Conservation (phyloP, 352 stramenopile species). For the Peronosclerospora sorghi region DNA sequence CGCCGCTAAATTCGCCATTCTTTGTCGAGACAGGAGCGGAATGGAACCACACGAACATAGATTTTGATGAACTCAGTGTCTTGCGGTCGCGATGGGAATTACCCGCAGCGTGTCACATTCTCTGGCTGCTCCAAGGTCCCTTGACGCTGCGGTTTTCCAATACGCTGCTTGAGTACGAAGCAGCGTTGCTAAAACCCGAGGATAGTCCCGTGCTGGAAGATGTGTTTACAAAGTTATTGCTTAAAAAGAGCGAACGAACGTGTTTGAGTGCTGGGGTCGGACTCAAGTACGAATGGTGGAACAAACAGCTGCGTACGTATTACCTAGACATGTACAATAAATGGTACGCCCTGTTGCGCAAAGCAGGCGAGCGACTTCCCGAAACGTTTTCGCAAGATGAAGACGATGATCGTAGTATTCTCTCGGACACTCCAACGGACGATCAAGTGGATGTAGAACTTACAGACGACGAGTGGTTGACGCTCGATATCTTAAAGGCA, state of each 20-base stretch:
- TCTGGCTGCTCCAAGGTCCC: slow-evolving; percentile 75
- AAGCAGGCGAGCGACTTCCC: slow-evolving; percentile 55
- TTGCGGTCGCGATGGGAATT: slow-evolving; percentile 66
- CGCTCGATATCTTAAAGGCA: slow-evolving; percentile 48
- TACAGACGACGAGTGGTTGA: slow-evolving; percentile 67
- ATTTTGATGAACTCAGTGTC: slow-evolving; percentile 59
- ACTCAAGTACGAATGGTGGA: slow-evolving; percentile 85
- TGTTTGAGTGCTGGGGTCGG: slow-evolving; percentile 63
- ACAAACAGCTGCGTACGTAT: slow-evolving; percentile 76
- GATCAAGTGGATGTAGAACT: slow-evolving; percentile 63
- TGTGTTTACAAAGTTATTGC: slow-evolving; percentile 77
- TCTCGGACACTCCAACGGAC: slow-evolving; percentile 13
- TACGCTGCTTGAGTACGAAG: slow-evolving; percentile 77
- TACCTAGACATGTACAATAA: slow-evolving; percentile 78
- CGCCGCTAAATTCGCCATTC: slow-evolving; percentile 43
- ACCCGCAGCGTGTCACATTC: slow-evolving; percentile 64
- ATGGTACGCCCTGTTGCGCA: slow-evolving; percentile 65
- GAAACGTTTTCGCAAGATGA: slow-evolving; percentile 57
- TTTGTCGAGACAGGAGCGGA: slow-evolving; percentile 58
- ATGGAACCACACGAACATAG: slow-evolving; percentile 57
- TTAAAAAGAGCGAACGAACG: slow-evolving; percentile 74
- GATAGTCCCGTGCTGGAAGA: slow-evolving; percentile 67
- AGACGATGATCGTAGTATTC: slow-evolving; percentile 30
- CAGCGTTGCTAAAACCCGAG: slow-evolving; percentile 58
- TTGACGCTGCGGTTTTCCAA: slow-evolving; percentile 67